Evolutionary conservation across 2,329 filamentous ascomycete genomes (phyloP).

Genomic region (Aspergillus sp.): DNA sequence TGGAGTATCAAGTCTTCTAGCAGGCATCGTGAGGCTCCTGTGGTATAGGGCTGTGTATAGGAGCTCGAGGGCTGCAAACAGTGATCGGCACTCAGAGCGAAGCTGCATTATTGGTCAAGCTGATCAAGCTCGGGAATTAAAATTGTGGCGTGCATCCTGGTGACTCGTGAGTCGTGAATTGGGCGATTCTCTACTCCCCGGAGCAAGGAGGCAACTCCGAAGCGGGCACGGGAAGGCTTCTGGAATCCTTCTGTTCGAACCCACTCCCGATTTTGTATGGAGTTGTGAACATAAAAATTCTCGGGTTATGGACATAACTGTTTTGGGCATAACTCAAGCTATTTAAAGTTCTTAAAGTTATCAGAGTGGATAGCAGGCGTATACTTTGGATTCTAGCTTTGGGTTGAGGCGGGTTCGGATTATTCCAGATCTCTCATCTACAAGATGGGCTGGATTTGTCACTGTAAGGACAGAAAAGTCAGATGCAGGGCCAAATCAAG

Average conservation of each 20-base stretch:
- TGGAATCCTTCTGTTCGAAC: not conserved
- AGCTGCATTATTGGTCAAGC: not conserved
- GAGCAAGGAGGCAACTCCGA: not conserved
- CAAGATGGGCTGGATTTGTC: no score
- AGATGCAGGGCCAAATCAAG: no score
- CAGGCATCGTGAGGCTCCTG: not conserved
- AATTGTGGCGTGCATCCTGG: conserved; percentile 4
- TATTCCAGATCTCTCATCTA: no score
- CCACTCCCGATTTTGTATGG: not conserved
- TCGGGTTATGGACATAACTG: not conserved
- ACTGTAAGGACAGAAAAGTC: no score
- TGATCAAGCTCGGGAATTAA: conserved; percentile 4
- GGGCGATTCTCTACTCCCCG: not conserved
- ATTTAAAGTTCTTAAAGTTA: not conserved
- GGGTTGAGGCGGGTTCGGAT: no score
- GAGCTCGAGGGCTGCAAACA: not conserved
- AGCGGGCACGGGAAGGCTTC: not conserved
- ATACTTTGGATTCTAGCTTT: no score
- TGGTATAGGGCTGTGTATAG: not conserved
- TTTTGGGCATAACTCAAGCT: no score
- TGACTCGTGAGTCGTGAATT: not conserved
- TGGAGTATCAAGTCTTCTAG: not conserved
- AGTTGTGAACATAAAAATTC: not conserved
- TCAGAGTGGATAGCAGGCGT: not conserved
- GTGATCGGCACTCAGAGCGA: not conserved